A percentile compares a stretch with the other conserved stretches of the same genome.
Evolutionary conservation across 2,329 filamentous ascomycete species (phyloP).

Genomic region (Claviceps sp.): DNA sequence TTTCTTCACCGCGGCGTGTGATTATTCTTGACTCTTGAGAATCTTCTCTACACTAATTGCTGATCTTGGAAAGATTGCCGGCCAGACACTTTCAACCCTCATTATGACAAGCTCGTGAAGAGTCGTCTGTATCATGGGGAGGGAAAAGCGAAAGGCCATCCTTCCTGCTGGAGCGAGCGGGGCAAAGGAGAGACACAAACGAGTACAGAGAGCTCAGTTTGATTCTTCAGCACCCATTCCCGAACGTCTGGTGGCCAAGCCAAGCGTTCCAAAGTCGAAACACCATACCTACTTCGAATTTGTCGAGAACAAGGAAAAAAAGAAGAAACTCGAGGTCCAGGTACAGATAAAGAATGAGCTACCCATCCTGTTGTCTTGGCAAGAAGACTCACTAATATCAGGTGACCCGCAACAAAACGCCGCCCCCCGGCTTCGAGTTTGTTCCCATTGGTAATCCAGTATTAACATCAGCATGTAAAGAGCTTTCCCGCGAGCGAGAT

Average conservation of each 20-base stretch:
- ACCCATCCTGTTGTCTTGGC: constrained; percentile 4
- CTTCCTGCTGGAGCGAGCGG: constrained; percentile 16
- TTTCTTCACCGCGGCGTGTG: not conserved
- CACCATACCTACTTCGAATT: constrained; percentile 52
- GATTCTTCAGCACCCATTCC: constrained; percentile 21
- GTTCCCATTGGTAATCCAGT: constrained; percentile 49
- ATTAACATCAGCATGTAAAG: constrained; percentile 48
- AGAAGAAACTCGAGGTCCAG: constrained; percentile 50
- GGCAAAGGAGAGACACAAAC: constrained; percentile 23
- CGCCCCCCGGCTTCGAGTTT: constrained; percentile 49
- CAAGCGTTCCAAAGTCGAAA: constrained; percentile 32
- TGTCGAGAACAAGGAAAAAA: constrained; percentile 50
- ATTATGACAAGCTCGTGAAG: constrained; percentile 4
- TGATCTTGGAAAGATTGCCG: not conserved
- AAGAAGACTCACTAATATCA: constrained; percentile 21
- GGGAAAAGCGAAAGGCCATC: constrained; percentile 18
- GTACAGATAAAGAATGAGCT: constrained; percentile 24
- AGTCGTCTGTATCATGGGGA: constrained; percentile 18
- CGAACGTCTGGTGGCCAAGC: constrained; percentile 24
- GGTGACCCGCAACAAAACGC: constrained; percentile 36
- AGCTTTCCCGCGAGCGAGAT: constrained; percentile 46
- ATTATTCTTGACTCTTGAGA: not conserved
- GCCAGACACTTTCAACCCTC: not conserved
- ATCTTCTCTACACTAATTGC: not conserved
- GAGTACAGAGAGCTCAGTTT: constrained; percentile 18